Conservation (phyloP, 179 eudicot species). For the Dionaea muscipula region DNA sequence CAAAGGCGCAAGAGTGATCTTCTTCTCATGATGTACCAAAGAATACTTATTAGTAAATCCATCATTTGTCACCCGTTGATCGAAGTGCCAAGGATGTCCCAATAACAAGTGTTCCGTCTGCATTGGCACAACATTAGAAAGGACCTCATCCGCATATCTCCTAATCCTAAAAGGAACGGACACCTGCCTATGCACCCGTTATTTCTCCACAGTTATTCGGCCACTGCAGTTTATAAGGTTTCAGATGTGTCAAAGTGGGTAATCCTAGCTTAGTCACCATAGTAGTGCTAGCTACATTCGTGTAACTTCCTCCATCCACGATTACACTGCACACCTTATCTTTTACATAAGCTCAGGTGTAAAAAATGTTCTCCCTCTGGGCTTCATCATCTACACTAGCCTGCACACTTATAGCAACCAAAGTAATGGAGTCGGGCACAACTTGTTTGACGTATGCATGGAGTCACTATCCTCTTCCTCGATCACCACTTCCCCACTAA, state of each 20-base stretch:
- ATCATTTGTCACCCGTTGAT: neutral
- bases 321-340: conserved; percentile 5
- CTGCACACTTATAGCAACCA: neutral
- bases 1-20: neutral
- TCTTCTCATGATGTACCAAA: neutral
- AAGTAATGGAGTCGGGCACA: neutral
- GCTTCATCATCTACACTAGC: neutral
- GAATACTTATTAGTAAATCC: conserved; percentile 1
- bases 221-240: neutral
- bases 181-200: neutral
- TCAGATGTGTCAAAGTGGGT: neutral
- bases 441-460: neutral
- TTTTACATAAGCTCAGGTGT: neutral
- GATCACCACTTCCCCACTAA: neutral
- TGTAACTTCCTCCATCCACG: conserved; percentile 7
- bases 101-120: conserved; percentile 3
- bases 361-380: neutral
- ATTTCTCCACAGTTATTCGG: neutral
- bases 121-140: conserved; percentile 1
- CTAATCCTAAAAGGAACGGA: neutral
- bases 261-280: neutral
- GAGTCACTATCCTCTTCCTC: neutral
- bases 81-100: conserved; percentile 9
- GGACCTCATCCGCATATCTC: conserved; percentile 2
- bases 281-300: neutral